phyloP scores from a whole-genome alignment of 1,284 basidiomycete species.

The Singerocomus inundabilis region DNA sequence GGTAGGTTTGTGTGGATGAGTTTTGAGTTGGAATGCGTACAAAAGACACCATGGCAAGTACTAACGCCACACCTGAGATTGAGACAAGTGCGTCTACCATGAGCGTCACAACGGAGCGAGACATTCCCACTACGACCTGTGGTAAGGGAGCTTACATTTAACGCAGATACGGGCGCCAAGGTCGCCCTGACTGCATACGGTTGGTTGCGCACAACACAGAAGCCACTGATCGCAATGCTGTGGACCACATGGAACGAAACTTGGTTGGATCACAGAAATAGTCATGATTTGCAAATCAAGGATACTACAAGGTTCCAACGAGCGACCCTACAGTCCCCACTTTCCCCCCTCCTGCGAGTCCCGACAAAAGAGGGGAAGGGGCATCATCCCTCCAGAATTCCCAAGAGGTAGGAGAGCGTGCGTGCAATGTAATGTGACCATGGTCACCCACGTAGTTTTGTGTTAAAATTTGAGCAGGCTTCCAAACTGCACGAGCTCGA shows the following conservation, averaged over 20 bases:
- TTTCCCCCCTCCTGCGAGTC: slow-evolving; percentile 20
- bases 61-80: background rate
- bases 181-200: no score
- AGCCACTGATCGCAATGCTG: no score
- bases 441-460: slow-evolving; percentile 13
- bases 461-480: slow-evolving; percentile 15
- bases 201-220: no score
- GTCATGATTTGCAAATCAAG: slow-evolving; percentile 19
- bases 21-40: background rate
- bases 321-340: slow-evolving; percentile 26
- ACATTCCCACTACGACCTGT: background rate
- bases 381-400: slow-evolving; percentile 19
- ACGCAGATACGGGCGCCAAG: no score
- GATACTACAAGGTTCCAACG: slow-evolving; percentile 25
- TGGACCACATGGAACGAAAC: no score
- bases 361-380: slow-evolving; percentile 23
- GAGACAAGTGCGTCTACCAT: background rate
- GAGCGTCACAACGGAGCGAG: no score
- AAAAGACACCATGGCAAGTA: background rate
- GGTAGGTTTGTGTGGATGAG: background rate
- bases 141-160: no score
- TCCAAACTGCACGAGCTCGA: slow-evolving; percentile 30
- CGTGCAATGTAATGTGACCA: slow-evolving; percentile 24
- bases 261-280: background rate
- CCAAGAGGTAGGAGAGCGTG: slow-evolving; percentile 27